Evolutionary conservation across 1,139 yeast genomes (phyloP), one percentile per base, ranked within the genome.

Genomic region (Suhomyces atakaporum): DNA sequence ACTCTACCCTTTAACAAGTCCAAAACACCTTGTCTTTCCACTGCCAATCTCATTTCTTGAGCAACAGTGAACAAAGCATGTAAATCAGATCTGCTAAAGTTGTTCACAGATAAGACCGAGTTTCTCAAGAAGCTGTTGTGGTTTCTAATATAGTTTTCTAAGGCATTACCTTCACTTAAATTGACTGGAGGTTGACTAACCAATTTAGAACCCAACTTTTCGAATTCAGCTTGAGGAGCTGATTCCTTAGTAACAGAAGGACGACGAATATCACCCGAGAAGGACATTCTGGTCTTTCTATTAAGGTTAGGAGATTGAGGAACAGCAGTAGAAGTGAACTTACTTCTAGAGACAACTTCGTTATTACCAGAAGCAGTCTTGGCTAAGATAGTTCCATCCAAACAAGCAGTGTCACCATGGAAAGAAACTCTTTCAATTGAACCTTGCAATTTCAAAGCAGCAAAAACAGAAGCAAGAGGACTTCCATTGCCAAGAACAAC

Each of bases 31-130:
- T 84, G 86, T 69, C 97, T 85, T 70, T 92, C 97, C 45, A 92
- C 98, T 31, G 95, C 95, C 49, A 92, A 77, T 66, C 97, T 81
- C 90, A 94, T 84, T 69, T 94, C 98, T 71, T 92, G 97, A 25
- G 98, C 98, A 54, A 92, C 92, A 21, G 96, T 84, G 70, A 94
- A 94, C 60, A 94, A 74, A 18, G 89, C 77, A 62, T 92, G 98
- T 63, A 94, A 75, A 59, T 92, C 96, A 41, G 88, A 73, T 67
- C 97, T 82, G 45, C 78, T 73, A 60, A 92, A 83, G 57, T 89
- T 92, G 57, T 81, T 81, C 34, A 94, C 97, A 27, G 97, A 87
- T 51, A 88, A 72, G 40, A 94, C 83, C 42, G 92, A 85, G 63
- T 83, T 83, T 60, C 96, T 80, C 60, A 88, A 74, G 78, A 90